These are phyloP conservation scores for Golubevia sp. DNA, from an alignment of 1,284 basidiomycete genomes.

Conservation along the genomic window DNA sequence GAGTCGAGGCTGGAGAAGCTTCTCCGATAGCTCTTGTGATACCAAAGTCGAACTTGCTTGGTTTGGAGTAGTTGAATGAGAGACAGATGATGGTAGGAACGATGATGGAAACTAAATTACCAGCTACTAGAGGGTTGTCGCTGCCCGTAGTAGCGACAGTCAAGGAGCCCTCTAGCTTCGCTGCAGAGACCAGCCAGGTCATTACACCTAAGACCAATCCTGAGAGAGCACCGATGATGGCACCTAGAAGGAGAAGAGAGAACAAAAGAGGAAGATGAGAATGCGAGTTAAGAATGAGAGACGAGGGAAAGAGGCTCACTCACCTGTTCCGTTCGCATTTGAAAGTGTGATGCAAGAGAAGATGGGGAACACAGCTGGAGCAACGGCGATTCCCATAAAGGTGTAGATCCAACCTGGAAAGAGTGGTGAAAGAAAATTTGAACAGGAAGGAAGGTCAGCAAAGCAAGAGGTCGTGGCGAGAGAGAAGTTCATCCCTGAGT, in stretches of 20 bases:
- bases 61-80: constrained; percentile 71
- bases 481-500: not conserved
- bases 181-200: constrained; percentile 44
- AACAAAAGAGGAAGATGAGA: not conserved
- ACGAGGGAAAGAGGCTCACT: too few relatives aligned
- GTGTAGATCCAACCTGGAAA: constrained; percentile 10
- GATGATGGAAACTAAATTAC: constrained; percentile 83
- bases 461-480: not conserved
- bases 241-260: constrained; percentile 7
- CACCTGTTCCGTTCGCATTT: constrained; percentile 5
- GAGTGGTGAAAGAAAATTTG: too few relatives aligned
- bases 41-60: constrained; percentile 79
- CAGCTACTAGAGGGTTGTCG: constrained; percentile 67
- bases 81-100: constrained; percentile 78
- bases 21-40: constrained; percentile 76
- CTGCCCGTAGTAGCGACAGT: constrained; percentile 39
- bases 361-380: constrained; percentile 72
- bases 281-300: not conserved
- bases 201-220: constrained; percentile 39
- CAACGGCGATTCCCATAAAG: constrained; percentile 75
- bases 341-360: constrained; percentile 84
- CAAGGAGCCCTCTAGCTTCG: constrained; percentile 28
- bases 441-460: too few relatives aligned
- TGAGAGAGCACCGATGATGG: constrained; percentile 31
- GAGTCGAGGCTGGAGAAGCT: constrained; percentile 32